Evolutionary conservation across 305 asterid species (phyloP).

Genomic region (Fraxinus latifolia): DNA sequence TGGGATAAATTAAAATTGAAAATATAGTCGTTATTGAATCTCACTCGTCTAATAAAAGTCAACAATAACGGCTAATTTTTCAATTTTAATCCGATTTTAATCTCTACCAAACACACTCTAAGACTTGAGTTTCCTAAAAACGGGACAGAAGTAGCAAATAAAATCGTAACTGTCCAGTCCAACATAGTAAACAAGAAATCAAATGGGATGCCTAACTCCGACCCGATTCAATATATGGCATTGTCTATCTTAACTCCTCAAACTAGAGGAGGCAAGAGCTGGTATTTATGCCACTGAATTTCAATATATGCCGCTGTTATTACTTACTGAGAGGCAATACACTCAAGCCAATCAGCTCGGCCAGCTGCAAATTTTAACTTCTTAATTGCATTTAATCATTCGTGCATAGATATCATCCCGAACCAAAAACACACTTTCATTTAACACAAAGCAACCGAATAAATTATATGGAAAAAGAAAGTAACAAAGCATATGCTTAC

Average conservation of each 20-base stretch:
- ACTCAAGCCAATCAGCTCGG: slow-evolving; percentile 64
- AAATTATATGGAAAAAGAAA: not conserved
- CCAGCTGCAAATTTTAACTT: slow-evolving; percentile 43
- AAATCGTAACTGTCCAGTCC: not conserved
- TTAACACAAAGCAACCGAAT: not conserved
- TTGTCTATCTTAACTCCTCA: not conserved
- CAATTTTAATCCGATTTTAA: too few species aligned
- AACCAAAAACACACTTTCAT: not conserved
- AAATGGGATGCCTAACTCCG: not conserved
- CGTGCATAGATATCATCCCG: not conserved
- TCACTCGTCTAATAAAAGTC: too few species aligned
- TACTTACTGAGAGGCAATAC: slow-evolving; percentile 46
- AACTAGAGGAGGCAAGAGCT: slow-evolving; percentile 45
- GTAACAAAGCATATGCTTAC: not conserved
- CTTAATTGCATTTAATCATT: not conserved
- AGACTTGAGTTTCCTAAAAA: not conserved
- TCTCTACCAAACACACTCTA: too few species aligned
- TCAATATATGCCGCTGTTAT: slow-evolving; percentile 47
- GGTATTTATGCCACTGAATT: slow-evolving; percentile 37
- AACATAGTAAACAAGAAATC: not conserved
- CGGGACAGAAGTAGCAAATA: not conserved
- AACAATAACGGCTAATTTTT: too few species aligned
- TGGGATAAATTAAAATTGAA: too few species aligned
- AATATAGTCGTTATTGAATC: too few species aligned
- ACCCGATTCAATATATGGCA: not conserved